Evolutionary conservation across 306 rosid species (phyloP).

Genomic region (Medicago ruthenica): DNA sequence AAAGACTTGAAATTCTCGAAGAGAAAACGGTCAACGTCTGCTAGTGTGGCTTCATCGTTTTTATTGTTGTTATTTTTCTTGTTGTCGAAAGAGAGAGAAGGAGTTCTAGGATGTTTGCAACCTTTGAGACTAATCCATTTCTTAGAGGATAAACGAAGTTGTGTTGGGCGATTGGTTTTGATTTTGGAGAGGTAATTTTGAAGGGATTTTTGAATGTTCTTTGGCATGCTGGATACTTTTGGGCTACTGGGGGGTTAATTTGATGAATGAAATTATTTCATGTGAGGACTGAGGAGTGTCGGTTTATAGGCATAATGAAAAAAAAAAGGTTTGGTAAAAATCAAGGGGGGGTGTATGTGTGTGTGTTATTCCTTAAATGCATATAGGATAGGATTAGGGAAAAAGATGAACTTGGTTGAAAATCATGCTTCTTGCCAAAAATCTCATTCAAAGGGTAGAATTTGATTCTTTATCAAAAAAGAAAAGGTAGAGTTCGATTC

Average conservation of each 20-base stretch:
- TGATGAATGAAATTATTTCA: slow-evolving; percentile 23
- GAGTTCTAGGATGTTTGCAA: slow-evolving; percentile 70
- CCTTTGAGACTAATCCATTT: slow-evolving; percentile 52
- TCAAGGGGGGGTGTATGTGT: slow-evolving; percentile 20
- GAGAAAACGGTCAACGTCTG: slow-evolving; percentile 72
- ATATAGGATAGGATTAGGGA: slow-evolving; percentile 8
- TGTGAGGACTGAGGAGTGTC: not conserved
- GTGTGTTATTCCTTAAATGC: not conserved
- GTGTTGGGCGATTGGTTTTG: slow-evolving; percentile 46
- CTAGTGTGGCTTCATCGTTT: slow-evolving; percentile 63
- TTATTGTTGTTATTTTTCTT: not conserved
- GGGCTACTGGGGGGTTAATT: not conserved
- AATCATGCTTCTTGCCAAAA: slow-evolving; percentile 12
- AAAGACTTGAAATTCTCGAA: slow-evolving; percentile 78
- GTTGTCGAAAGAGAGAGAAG: slow-evolving; percentile 57
- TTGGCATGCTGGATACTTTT: slow-evolving; percentile 55
- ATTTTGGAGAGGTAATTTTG: slow-evolving; percentile 56
- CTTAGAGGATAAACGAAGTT: slow-evolving; percentile 55
- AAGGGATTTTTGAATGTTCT: slow-evolving; percentile 59
- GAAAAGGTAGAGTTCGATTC: not conserved
- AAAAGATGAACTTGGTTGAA: slow-evolving; percentile 14
- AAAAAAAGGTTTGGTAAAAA: not conserved
- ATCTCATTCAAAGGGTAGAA: slow-evolving; percentile 4
- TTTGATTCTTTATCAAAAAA: not conserved
- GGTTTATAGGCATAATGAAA: slow-evolving; percentile 26